phyloP scores from a whole-genome alignment of 2,329 filamentous ascomycete genomes.

The Erysiphe pisi region DNA sequence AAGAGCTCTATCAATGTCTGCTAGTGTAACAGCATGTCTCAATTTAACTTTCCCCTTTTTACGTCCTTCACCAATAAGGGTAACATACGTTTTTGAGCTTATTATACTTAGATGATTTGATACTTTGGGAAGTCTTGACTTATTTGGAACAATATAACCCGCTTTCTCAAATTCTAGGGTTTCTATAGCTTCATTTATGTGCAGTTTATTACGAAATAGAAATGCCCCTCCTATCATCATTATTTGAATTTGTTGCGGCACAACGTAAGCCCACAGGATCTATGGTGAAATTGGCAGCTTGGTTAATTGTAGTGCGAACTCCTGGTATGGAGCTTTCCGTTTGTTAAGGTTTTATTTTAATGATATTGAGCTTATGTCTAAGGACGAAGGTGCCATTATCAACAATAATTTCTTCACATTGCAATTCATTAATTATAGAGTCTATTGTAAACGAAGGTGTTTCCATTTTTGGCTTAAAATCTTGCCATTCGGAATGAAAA shows the following conservation, averaged over 20 bases:
- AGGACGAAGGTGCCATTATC: background rate
- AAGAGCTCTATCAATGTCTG: conserved; percentile 23
- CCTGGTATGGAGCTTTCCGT: background rate
- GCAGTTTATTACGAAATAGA: too few relatives aligned
- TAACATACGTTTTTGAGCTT: background rate
- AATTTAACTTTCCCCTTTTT: background rate
- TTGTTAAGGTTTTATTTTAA: background rate
- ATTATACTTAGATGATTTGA: background rate
- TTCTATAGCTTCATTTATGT: conserved; percentile 53
- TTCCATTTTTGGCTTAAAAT: conserved; percentile 10
- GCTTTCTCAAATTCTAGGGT: background rate
- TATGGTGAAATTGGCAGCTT: background rate
- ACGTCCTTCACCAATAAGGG: background rate
- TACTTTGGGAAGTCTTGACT: background rate
- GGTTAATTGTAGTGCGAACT: background rate
- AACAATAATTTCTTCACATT: background rate
- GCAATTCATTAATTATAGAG: conserved; percentile 13
- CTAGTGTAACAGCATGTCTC: background rate
- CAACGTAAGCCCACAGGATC: conserved; percentile 1
- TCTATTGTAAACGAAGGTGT: background rate
- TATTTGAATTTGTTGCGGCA: background rate
- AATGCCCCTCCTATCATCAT: background rate
- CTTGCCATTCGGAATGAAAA: background rate
- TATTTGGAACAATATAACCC: background rate
- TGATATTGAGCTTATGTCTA: background rate